phyloP scores from a whole-genome alignment of 345 rosid species.

The Corchorus olitorius region DNA sequence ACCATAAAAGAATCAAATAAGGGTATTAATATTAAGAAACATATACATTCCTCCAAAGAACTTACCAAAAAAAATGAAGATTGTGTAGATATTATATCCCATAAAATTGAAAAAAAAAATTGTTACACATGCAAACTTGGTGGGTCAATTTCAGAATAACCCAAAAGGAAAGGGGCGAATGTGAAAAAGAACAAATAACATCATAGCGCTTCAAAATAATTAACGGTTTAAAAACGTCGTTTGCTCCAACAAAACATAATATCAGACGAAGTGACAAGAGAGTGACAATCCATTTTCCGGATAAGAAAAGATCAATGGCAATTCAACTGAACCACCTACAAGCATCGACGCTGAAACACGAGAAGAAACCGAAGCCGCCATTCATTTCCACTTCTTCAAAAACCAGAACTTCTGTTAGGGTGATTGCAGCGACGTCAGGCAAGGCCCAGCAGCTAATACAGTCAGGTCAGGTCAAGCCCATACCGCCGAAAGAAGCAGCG shows the following conservation, averaged over 20 bases:
- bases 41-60: too few species aligned
- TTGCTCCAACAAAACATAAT: neutral
- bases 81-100: too few species aligned
- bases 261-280: too few species aligned
- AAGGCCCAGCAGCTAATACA: slow-evolving; percentile 51
- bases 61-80: too few species aligned
- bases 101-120: too few species aligned
- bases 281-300: neutral
- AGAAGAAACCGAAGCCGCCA: slow-evolving; percentile 19
- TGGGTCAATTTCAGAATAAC: slow-evolving; percentile 8
- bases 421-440: slow-evolving; percentile 31
- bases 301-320: slow-evolving; percentile 28
- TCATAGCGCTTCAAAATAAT: neutral
- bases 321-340: slow-evolving; percentile 36
- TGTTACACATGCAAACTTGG: too few species aligned
- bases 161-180: neutral
- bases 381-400: slow-evolving; percentile 12
- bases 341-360: slow-evolving; percentile 20
- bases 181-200: neutral
- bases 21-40: too few species aligned
- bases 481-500: slow-evolving; percentile 61
- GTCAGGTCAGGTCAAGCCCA: slow-evolving; percentile 64
- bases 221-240: neutral
- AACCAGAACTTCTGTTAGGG: slow-evolving; percentile 20
- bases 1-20: too few species aligned